Conservation (phyloP, 352 stramenopile species). For the Pythium volutum region DNA sequence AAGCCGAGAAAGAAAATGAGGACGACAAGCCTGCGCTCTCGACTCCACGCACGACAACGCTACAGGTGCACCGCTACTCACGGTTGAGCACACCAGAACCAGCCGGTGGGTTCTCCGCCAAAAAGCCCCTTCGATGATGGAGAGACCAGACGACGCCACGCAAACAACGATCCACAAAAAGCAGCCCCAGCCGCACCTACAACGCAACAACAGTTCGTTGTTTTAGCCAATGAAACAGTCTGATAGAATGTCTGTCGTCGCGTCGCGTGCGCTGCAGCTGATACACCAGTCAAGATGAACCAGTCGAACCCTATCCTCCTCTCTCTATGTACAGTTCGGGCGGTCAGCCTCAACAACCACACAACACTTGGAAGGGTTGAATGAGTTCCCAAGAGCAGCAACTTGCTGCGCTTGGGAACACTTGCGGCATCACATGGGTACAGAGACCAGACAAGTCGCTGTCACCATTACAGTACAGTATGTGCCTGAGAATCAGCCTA, state of each 20-base stretch:
- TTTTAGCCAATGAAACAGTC: constrained; percentile 13
- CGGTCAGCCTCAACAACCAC: not conserved
- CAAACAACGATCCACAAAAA: not conserved
- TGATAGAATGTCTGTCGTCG: constrained; percentile 7
- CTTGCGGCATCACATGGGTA: not conserved
- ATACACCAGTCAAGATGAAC: constrained; percentile 18
- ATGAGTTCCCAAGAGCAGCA: too few relatives aligned
- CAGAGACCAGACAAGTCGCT: constrained; percentile 11
- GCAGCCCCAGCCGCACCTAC: constrained; percentile 1
- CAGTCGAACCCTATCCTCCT: constrained; percentile 21
- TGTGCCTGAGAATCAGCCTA: not conserved
- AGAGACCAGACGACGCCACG: constrained; percentile 13
- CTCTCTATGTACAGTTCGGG: constrained; percentile 26
- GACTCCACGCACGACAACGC: constrained; percentile 14
- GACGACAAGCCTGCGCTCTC: constrained; percentile 5
- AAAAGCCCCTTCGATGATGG: constrained; percentile 3
- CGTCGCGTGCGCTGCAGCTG: constrained; percentile 19
- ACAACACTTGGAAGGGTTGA: not conserved
- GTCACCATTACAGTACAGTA: not conserved
- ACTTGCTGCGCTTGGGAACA: too few relatives aligned
- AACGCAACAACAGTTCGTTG: constrained; percentile 3
- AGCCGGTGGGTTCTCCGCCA: constrained; percentile 8
- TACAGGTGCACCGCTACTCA: constrained; percentile 14
- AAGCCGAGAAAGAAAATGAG: constrained; percentile 11
- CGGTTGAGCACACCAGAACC: constrained; percentile 16